Evolutionary conservation across 768 basidiomycete genomes (phyloP), one percentile per base, ranked within the genome.

Genomic region (Lactifluus subvellereus): DNA sequence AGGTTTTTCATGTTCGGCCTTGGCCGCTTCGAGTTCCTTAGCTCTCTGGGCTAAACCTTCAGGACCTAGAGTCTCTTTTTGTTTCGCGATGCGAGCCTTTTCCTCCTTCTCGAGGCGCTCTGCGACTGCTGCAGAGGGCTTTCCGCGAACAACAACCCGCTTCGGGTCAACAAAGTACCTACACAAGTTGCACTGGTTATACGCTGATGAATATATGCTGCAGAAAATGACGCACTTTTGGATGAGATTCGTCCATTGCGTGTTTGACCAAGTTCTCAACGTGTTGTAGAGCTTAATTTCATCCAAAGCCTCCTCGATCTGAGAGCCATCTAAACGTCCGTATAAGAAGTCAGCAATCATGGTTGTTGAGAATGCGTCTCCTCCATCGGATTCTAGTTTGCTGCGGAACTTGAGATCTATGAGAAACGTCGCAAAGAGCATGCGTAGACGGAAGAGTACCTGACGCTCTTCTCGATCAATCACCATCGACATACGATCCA

Each of bases 401-500:
- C 91, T 92, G 61, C 88, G 88, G 27, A 95, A 77, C 90, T 94
- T 65, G 18, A 47, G 40, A 60, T 33, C 9, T 49, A 43, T 64
- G 38, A 59, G 40, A 35, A 38, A 48, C n/a, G 53, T 38, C 42
- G 27, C n/a, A 38, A 53, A 16, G 40, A 57, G 37, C 7, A 18
- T 54, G 38, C 42, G 43, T 16, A 55, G 54, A 54, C 6, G 43
- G 22, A 52, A 40, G 54, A 42, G 43, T 38, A 89, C 87, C 79
- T 94, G 93, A 59, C 94, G 86, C 74, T 92, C 89, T 68, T 97
- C 93, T 55, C 94, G 79, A 66, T 86, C 83, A 51, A 99, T 84
- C 18, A 97, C 79, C 84, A 91, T 87, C 16, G 75, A 73, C 88
- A 99, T 97, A 10, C 96, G 79, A 35, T 85, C 79, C 88, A 98